phyloP scores from a whole-genome alignment of 1,139 yeast genomes.

The Suhomyces atakaporum region DNA sequence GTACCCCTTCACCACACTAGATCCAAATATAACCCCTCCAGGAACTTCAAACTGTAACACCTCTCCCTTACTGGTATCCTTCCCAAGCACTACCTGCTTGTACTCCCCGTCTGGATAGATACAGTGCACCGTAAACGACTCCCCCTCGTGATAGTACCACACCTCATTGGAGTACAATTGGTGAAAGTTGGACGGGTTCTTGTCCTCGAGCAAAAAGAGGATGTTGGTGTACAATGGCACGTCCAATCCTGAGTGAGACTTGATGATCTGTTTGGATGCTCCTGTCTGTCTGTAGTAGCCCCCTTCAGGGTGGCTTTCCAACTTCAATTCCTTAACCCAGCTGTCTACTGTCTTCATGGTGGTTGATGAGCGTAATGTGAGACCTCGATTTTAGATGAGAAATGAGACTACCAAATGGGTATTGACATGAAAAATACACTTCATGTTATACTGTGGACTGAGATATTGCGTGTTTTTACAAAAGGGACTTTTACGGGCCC shows the following conservation, averaged over 20 bases:
- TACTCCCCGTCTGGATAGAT: conserved; percentile 3
- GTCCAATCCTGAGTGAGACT: conserved; percentile 2
- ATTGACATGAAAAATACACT: too few species aligned
- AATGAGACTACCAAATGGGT: too few species aligned
- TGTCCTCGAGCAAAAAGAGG: conserved; percentile 2
- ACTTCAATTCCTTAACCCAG: conserved; percentile 1
- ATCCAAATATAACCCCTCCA: conserved; percentile 1
- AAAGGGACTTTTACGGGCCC: too few species aligned
- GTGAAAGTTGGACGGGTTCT: conserved; percentile 1
- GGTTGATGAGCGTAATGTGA: too few species aligned
- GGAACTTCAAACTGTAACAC: conserved; percentile 2
- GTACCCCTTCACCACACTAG: conserved; percentile 1
- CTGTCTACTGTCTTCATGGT: background rate
- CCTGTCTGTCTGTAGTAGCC: conserved; percentile 2
- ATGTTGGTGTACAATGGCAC: conserved; percentile 3
- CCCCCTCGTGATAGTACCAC: conserved; percentile 3
- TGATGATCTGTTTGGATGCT: conserved; percentile 1
- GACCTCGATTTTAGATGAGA: too few species aligned
- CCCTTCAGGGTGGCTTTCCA: conserved; percentile 3
- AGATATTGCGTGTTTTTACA: too few species aligned
- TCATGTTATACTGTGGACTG: too few species aligned
- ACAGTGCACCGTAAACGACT: conserved; percentile 2
- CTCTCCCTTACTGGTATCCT: background rate
- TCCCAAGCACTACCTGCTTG: conserved; percentile 1
- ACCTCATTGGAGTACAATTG: conserved; percentile 1